Base-by-base conservation (phyloP, 2,329 filamentous ascomycete genomes). In the Aspergillus floridensis region DNA sequence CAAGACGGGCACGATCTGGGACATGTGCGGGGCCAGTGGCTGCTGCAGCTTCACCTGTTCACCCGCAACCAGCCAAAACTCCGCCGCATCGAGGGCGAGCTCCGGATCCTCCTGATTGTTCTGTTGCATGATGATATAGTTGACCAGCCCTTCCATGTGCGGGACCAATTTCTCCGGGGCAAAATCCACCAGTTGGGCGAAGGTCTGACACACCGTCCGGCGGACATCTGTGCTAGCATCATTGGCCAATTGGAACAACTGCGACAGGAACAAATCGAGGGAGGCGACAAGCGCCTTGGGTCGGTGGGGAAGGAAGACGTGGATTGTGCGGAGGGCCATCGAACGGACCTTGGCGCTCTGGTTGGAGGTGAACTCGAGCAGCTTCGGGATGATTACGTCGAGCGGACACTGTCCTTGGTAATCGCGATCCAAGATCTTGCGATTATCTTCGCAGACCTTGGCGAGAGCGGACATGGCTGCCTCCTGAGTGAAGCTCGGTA, bases 371-470 rank as follows among this genome's bases (percentile, higher is more conserved):
- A 96, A 95, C 58, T 93, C 85, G 66, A 99, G 87, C 61, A 99
- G 84, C 76, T 96, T 93, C 11, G 95, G 95, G 53, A 98, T 88
- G 49, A 99, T 86, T 68, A 92, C 89, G 73, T 90, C 89, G 61
- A 98, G 85, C 1, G 95, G 95, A 58, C 92, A 85, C 76, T 97
- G 89, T 61, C 92, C 92, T 71, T 92, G 88, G 74, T 96, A 91
- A 64, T 96, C 91, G 68, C 88, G 88, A 76, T 96, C 92, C 56
- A 99, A 81, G 60, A 91, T 83, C 72, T 90, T 92, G 70, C 86
- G 88, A 78, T 96, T 97, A 78, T 99, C 95, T 77, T 99, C 95
- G 77, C 95, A 99, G 62, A 99, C 93, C 81, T 98, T 98, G 74
- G 89, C 82, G 76, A 99, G 82, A 51, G 95, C 93, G 52, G 90